A percentile compares a stretch with the other conserved stretches of the same genome.
Evolutionary conservation across 257 asterid species (phyloP).

Genomic region (Fraxinus pennsylvanica): DNA sequence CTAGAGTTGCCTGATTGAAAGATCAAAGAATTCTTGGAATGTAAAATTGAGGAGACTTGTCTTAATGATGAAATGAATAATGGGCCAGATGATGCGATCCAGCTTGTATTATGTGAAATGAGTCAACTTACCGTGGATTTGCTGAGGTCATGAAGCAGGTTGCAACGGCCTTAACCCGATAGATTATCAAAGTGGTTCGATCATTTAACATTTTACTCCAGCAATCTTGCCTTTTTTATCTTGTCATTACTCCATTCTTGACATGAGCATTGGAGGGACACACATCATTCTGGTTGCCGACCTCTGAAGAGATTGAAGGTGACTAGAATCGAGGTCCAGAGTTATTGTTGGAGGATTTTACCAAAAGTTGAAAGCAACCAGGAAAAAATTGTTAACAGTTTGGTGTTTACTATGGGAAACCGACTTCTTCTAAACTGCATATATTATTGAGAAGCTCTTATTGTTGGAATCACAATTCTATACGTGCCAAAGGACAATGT

Average conservation of each 20-base stretch:
- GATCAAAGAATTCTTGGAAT: neutral
- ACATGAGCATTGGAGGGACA: neutral
- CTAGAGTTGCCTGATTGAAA: neutral
- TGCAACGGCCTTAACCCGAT: neutral
- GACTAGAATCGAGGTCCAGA: neutral
- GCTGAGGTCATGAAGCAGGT: slow-evolving; percentile 2
- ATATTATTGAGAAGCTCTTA: no score
- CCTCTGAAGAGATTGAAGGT: neutral
- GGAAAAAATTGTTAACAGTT: neutral
- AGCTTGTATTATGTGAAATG: neutral
- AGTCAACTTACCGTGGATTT: neutral
- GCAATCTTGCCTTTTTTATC: neutral
- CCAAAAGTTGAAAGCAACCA: neutral
- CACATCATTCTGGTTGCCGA: no score
- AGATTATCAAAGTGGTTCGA: neutral
- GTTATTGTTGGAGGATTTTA: neutral
- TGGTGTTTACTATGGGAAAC: neutral
- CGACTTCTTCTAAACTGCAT: neutral
- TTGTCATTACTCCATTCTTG: neutral
- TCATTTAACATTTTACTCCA: neutral
- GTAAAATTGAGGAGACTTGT: neutral
- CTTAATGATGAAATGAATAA: neutral
- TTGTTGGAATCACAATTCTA: neutral
- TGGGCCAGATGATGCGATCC: neutral
- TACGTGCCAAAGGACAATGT: no score